Evolutionary conservation across 129 eudicot genomes (phyloP).

Genomic region (Saussurea involucrata): DNA sequence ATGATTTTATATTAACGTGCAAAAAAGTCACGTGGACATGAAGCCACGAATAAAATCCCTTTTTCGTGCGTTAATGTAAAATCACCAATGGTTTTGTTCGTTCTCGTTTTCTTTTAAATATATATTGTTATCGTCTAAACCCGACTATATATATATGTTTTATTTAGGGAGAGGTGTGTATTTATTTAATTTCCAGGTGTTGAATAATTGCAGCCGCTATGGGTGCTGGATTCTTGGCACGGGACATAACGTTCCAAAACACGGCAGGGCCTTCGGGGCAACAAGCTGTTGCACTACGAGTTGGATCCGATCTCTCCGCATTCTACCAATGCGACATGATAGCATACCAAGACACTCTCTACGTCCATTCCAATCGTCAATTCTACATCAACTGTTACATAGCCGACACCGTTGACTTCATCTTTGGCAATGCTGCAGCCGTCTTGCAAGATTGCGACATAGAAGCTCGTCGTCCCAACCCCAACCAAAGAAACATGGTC

Average conservation of each 20-base stretch:
- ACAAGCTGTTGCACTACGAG: conserved; percentile 93
- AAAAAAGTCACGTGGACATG: no score
- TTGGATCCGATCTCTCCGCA: conserved; percentile 77
- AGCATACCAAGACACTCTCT: conserved; percentile 86
- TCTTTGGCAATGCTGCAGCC: conserved; percentile 76
- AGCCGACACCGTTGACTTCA: conserved; percentile 78
- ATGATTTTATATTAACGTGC: no score
- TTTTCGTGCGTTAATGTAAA: no score
- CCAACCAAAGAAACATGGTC: conserved; percentile 70
- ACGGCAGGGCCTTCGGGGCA: conserved; percentile 82
- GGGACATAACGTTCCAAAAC: conserved; percentile 77
- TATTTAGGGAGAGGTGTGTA: no score
- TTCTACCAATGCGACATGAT: conserved; percentile 64
- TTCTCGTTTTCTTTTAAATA: no score
- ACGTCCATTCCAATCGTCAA: conserved; percentile 82
- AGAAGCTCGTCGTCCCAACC: conserved; percentile 60
- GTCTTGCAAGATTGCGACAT: conserved; percentile 83
- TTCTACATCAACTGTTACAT: conserved; percentile 57
- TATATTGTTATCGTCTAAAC: no score
- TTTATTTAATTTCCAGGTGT: background rate
- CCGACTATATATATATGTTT: background rate
- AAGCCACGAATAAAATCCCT: no score
- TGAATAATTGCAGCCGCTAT: conserved; percentile 56
- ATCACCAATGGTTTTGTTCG: no score
- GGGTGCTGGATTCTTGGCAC: conserved; percentile 73